A percentile compares a stretch with the other conserved stretches of the same genome.
Conservation (phyloP, 495 filamentous ascomycete species). For the Aspergillus nanangensis region DNA sequence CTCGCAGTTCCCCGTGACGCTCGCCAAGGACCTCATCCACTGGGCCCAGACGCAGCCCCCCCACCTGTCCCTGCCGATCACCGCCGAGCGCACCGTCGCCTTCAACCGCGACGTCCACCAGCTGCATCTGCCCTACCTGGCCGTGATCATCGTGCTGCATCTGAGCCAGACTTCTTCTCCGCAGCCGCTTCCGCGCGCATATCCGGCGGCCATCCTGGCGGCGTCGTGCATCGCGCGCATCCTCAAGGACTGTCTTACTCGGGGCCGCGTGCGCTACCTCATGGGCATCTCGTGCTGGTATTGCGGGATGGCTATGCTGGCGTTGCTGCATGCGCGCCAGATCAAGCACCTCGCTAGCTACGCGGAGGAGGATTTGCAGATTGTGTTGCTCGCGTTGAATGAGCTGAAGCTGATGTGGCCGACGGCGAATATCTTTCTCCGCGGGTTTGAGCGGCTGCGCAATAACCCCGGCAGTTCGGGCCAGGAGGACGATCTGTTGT, state of each 20-base stretch:
- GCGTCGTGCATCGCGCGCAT: slow-evolving; percentile 31
- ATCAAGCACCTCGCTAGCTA: slow-evolving; percentile 21
- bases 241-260: slow-evolving; percentile 25
- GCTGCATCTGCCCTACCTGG: slow-evolving; percentile 31
- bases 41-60: slow-evolving; percentile 27
- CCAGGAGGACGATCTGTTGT: neutral
- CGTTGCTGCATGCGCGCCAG: slow-evolving; percentile 25
- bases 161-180: slow-evolving; percentile 24
- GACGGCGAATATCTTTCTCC: slow-evolving; percentile 26
- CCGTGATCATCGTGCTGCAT: slow-evolving; percentile 31
- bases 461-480: slow-evolving; percentile 2
- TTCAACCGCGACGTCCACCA: slow-evolving; percentile 35
- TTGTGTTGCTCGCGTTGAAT: slow-evolving; percentile 20
- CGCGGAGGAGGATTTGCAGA: slow-evolving; percentile 28
- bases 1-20: slow-evolving; percentile 13
- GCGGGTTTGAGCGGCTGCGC: slow-evolving; percentile 25
- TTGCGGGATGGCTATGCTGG: slow-evolving; percentile 30
- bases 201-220: slow-evolving; percentile 30
- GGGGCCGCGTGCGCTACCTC: slow-evolving; percentile 29
- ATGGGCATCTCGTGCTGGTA: slow-evolving; percentile 40
- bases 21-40: slow-evolving; percentile 25
- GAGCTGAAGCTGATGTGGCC: slow-evolving; percentile 31
- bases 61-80: slow-evolving; percentile 28
- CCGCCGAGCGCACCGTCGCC: slow-evolving; percentile 13
- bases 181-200: slow-evolving; percentile 25